A percentile compares a stretch with the other conserved stretches of the same genome.
phyloP scores from a whole-genome alignment of 345 rosid genomes.

The Corchorus capsularis region DNA sequence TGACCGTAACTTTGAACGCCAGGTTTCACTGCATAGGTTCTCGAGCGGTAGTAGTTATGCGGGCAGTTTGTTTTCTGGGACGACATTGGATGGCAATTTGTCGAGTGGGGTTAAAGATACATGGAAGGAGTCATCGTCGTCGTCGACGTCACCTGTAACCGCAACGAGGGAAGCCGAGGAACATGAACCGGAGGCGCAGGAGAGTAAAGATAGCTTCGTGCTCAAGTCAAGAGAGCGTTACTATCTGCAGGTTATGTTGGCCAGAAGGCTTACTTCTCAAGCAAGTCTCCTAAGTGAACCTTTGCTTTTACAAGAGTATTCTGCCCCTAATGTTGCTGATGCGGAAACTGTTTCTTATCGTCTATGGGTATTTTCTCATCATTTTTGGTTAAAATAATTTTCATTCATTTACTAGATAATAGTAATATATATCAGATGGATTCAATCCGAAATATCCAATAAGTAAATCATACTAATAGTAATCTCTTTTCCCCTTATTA shows the following conservation, averaged over 20 bases:
- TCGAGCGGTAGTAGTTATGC: slow-evolving; percentile 87
- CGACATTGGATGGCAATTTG: slow-evolving; percentile 65
- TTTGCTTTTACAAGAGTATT: slow-evolving; percentile 33
- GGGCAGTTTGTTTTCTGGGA: slow-evolving; percentile 83
- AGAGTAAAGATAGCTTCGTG: slow-evolving; percentile 36
- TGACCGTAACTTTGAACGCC: slow-evolving; percentile 59
- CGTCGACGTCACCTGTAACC: slow-evolving; percentile 34
- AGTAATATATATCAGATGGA: not conserved
- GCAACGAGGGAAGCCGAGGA: slow-evolving; percentile 41
- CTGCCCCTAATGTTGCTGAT: slow-evolving; percentile 34
- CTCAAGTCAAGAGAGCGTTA: slow-evolving; percentile 59
- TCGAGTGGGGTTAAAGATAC: slow-evolving; percentile 59
- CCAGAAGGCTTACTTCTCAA: slow-evolving; percentile 68
- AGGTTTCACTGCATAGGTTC: slow-evolving; percentile 68
- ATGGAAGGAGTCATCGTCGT: slow-evolving; percentile 25
- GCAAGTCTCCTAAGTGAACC: slow-evolving; percentile 58
- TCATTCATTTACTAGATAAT: not conserved
- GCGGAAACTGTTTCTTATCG: slow-evolving; percentile 76
- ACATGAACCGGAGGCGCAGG: slow-evolving; percentile 39
- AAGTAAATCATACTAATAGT: not conserved
- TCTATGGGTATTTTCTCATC: slow-evolving; percentile 63
- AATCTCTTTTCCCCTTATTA: not conserved
- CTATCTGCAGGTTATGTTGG: slow-evolving; percentile 73
- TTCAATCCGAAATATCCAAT: not conserved
- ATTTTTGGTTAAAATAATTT: not conserved